phyloP scores from a whole-genome alignment of 768 basidiomycete species.

The Trametes cubensis region DNA sequence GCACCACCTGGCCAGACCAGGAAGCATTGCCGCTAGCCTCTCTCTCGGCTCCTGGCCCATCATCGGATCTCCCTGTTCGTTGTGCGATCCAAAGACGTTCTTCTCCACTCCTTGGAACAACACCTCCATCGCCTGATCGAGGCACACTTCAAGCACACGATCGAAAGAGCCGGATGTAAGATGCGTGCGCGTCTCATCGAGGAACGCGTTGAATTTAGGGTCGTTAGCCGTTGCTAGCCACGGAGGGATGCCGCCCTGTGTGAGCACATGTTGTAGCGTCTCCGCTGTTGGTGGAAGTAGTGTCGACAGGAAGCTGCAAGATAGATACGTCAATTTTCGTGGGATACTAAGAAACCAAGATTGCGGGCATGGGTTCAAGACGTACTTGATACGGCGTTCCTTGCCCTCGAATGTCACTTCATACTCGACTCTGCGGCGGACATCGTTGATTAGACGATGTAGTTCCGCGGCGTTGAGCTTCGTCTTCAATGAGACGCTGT shows the following conservation, averaged over 20 bases:
- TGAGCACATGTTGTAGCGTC: slow-evolving; percentile 67
- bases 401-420: slow-evolving; percentile 63
- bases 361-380: slow-evolving; percentile 4
- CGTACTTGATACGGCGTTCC: slow-evolving; percentile 60
- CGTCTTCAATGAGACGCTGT: slow-evolving; percentile 83
- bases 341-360: neutral
- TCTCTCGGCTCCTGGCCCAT: slow-evolving; percentile 50
- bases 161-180: slow-evolving; percentile 72
- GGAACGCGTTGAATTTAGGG: slow-evolving; percentile 59
- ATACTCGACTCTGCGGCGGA: slow-evolving; percentile 76
- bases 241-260: slow-evolving; percentile 57
- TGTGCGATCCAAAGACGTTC: slow-evolving; percentile 53
- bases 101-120: slow-evolving; percentile 65
- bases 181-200: slow-evolving; percentile 67
- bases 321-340: no score
- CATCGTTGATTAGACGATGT: slow-evolving; percentile 67
- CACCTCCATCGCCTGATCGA: slow-evolving; percentile 69
- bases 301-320: slow-evolving; percentile 65
- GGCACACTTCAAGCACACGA: slow-evolving; percentile 67
- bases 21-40: slow-evolving; percentile 78
- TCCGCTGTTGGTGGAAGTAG: slow-evolving; percentile 77
- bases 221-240: slow-evolving; percentile 41
- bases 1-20: slow-evolving; percentile 80
- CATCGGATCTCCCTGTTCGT: slow-evolving; percentile 27
- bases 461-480: slow-evolving; percentile 73